phyloP scores from a whole-genome alignment of 352 stramenopile genomes.

The Peronospora farinosa region DNA sequence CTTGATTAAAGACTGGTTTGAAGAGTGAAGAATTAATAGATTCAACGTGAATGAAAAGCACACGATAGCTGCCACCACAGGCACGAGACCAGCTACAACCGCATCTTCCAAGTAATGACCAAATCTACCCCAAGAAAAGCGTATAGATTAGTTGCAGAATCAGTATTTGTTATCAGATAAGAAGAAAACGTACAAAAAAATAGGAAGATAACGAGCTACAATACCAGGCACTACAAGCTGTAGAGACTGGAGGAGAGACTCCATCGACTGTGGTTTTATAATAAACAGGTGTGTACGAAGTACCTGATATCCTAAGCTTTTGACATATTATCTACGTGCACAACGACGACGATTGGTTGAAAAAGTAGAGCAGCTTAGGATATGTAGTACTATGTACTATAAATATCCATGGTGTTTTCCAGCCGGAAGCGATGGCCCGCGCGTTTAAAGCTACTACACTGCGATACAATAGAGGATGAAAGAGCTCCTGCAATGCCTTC shows the following conservation, averaged over 20 bases:
- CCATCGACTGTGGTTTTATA: slow-evolving; percentile 12
- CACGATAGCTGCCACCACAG: slow-evolving; percentile 32
- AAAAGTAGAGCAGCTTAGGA: slow-evolving; percentile 8
- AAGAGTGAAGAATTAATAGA: slow-evolving; percentile 25
- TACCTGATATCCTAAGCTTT: slow-evolving; percentile 8
- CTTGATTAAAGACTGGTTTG: slow-evolving; percentile 1
- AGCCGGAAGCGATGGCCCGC: slow-evolving; percentile 5
- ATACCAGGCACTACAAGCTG: slow-evolving; percentile 22
- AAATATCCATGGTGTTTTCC: slow-evolving; percentile 19
- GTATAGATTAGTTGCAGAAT: not conserved
- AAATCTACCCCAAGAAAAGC: slow-evolving; percentile 16
- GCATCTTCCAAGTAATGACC: slow-evolving; percentile 40
- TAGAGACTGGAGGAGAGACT: slow-evolving; percentile 16
- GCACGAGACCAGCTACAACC: slow-evolving; percentile 36
- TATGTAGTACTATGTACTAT: not conserved
- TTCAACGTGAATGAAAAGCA: slow-evolving; percentile 27
- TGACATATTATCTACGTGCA: not conserved
- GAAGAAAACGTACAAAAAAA: slow-evolving; percentile 7
- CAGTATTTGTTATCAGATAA: too few relatives aligned
- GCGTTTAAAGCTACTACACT: not conserved
- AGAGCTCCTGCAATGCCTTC: slow-evolving; percentile 20
- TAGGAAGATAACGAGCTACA: slow-evolving; percentile 19
- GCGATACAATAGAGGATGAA: slow-evolving; percentile 6
- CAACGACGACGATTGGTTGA: slow-evolving; percentile 7
- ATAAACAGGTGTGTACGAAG: not conserved